Evolutionary conservation across 805 yeast genomes (phyloP).

Genomic region (Metschnikowia cubensis): DNA sequence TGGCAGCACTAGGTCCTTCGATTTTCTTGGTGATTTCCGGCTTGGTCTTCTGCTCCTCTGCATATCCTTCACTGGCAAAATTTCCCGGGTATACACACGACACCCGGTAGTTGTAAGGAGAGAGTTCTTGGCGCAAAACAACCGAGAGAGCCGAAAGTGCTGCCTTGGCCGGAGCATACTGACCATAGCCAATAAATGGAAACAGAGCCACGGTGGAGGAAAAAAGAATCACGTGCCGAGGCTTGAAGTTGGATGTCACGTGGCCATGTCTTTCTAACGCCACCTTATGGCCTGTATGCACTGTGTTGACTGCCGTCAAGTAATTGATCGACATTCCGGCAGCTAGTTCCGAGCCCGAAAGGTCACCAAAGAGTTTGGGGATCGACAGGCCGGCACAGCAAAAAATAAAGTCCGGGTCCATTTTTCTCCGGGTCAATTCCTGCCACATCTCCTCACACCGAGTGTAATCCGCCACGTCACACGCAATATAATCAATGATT

Average conservation of each 20-base stretch:
- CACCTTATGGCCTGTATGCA: constrained; percentile 59
- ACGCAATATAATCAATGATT: constrained; percentile 39
- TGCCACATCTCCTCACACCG: constrained; percentile 46
- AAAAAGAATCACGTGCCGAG: constrained; percentile 52
- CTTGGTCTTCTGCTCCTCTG: constrained; percentile 75
- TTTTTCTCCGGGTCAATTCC: constrained; percentile 20
- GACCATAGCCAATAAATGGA: constrained; percentile 87
- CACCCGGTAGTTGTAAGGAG: constrained; percentile 63
- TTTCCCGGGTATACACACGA: constrained; percentile 84
- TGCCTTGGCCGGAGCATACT: constrained; percentile 86
- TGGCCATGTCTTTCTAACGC: constrained; percentile 20
- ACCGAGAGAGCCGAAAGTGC: constrained; percentile 76
- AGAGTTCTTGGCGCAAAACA: constrained; percentile 75
- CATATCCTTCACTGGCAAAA: constrained; percentile 83
- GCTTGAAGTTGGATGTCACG: constrained; percentile 24
- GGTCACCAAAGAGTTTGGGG: constrained; percentile 74
- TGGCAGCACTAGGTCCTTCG: constrained; percentile 80
- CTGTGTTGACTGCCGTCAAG: constrained; percentile 62
- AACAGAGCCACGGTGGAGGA: constrained; percentile 80
- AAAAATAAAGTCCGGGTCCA: constrained; percentile 67
- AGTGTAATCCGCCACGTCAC: constrained; percentile 62
- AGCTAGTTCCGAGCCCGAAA: constrained; percentile 53
- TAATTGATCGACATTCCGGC: constrained; percentile 68
- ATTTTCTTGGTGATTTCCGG: constrained; percentile 78
- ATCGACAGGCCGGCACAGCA: constrained; percentile 87